Evolutionary conservation across 2,329 filamentous ascomycete species (phyloP), one percentile per base, ranked within the genome.

Genomic region (Neofusicoccum sp.): DNA sequence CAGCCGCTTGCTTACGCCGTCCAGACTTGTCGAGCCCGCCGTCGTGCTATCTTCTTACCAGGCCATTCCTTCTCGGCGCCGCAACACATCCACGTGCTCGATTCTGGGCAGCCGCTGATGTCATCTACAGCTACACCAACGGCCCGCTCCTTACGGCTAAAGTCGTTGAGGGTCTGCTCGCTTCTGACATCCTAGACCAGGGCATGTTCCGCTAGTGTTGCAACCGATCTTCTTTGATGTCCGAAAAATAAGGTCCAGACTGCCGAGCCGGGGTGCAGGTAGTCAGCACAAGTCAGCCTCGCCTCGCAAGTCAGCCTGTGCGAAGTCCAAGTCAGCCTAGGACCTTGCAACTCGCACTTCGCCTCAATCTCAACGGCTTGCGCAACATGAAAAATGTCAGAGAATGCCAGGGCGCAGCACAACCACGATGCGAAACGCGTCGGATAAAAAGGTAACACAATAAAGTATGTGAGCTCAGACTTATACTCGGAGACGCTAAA

Each of bases 401-500:
- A 11, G 28, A n/a, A 7, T 44, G 3, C 8, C 37, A 22, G 22
- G 22, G 22, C 22, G 22, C 22, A 22, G 22, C 22, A 22, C 22
- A 22, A 22, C 22, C 22, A 33, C 52, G 33, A 3, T 22, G 31
- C 48, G 48, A 16, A 33, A 50, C 48, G 7, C 4, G 31, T 33
- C n/a, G 28, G 14, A 16, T 36, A 4, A 22, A 36, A 43, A 9
- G 16, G 28, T 3, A n/a, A 9, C 36, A 41, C 28, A 33, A 31
- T n/a, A 59, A 33, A 41, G 16, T 34, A 62, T 62, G 61, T 62
- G 34, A 56, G 61, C 61, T 48, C 60, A 31, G 47, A 33, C 33
- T 62, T 62, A 62, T 62, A 56, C 61, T 56, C 41, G 11, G 8
- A 16, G 59, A 37, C 31, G 31, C 34, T 34, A 45, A 34, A 22